Evolutionary conservation across 495 filamentous ascomycete genomes (phyloP), one percentile per base, ranked within the genome.

Genomic region (Lindgomyces ingoldianus): DNA sequence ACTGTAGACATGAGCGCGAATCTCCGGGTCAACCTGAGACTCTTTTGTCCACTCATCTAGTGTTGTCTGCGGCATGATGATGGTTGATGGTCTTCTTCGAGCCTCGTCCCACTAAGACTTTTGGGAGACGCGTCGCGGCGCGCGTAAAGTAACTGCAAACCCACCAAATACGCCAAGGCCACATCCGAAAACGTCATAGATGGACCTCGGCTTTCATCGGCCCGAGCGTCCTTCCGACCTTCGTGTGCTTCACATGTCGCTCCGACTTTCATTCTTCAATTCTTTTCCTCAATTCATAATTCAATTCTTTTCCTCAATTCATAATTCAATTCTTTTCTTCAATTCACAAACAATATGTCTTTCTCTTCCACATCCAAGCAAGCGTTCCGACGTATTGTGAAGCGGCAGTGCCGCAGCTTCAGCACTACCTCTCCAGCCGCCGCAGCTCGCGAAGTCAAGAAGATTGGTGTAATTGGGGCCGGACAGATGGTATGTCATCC

Each of bases 401-500:
- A 52, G 22, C 60, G 55, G 27, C 72, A 73, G 66, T 73, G 71
- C 59, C 78, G 85, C 54, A 71, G 71, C 57, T 87, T 86, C 74
- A 84, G 81, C 76, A 80, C 81, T 14, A 80, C 77, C 44, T 69
- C 78, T 30, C 74, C 74, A 29, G 18, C 62, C 1, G 77, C 53
- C 26, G 72, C 68, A 51, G 85, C 86, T 69, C 83, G 85, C 69
- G 87, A 92, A 77, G 89, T 98, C 47, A 95, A 93, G 78, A 87
- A 85, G 56, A 78, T 98, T 19, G 94, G 94, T 60, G 95, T 99
- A 29, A 79, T 99, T 69, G 95, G 95, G 61, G 94, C 93, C 49
- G 95, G 95, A 18, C 95, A 98, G 75, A 98, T 98, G 75, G 76
- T 74, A 71, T 42, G 42, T 59, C 19, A 4, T 51, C 30, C 41